Evolutionary conservation across 176 grass and related monocot species (phyloP), one percentile per base, ranked within the genome.

Genomic region (Rhipidocladum racemiflorum): DNA sequence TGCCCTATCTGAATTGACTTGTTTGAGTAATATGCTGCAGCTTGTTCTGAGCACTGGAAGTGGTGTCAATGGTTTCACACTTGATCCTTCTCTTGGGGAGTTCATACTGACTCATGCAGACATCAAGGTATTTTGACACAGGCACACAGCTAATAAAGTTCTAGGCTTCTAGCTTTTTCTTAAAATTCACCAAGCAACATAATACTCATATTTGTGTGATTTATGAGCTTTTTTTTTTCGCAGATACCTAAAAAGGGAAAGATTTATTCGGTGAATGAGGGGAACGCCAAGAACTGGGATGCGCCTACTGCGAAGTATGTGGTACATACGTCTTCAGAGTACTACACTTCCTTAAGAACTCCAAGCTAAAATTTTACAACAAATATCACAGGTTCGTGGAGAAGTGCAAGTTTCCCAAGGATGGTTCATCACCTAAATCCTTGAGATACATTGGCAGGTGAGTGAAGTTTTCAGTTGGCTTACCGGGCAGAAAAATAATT

Each of bases 371-470:
- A 24, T 72, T 35, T 8, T 83, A 29, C 70, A 27, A 12, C 20
- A 28, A 40, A 48, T 35, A 65, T 74, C 4, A 20, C 68, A 99
- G 96, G 73, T 99, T 83, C 48, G 96, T 99, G 17, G 96, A 99
- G 68, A 99, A 87, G 73, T 99, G 96, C 87, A 99, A 99, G 75
- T 99, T 80, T 12, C 96, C 96, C 16, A 61, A 81, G 64, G 96
- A 95, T 69, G 91, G 91, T 30, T 90, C 89, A 2, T 72, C 96
- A 50, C 89, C 96, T 12, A 99, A 87, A 85, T 99, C 96, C 55
- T 75, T 99, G 79, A 95, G 96, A 93, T 99, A 99, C 81, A 90
- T 99, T 70, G 92, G 96, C 88, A 99, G 96, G 96, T 93, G 57
- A 68, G 40, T 21, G 21, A 35, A 50, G 13, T 15, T 74, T 51